These are phyloP conservation scores for Acacia acuminata DNA, from an alignment of 306 rosid genomes.

Conservation along the genomic window DNA sequence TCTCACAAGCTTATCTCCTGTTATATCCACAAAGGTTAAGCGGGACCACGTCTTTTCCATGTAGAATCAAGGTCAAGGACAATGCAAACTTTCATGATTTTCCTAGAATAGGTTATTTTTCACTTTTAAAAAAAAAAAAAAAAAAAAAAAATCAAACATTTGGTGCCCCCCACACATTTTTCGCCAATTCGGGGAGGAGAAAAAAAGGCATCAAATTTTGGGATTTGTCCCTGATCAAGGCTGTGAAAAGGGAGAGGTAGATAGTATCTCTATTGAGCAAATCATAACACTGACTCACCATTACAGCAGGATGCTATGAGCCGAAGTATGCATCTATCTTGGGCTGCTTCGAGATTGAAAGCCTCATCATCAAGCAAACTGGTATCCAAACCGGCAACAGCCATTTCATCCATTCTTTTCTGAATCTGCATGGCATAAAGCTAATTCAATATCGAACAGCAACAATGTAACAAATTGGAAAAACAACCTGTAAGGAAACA, in stretches of 20 bases:
- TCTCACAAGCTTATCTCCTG: slow-evolving; percentile 93
- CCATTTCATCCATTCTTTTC: slow-evolving; percentile 75
- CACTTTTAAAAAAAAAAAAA: neutral
- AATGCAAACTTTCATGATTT: neutral
- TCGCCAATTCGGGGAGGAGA: neutral
- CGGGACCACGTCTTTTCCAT: neutral
- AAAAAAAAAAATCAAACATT: neutral
- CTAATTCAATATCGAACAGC: slow-evolving; percentile 18
- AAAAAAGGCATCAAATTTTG: too few species aligned
- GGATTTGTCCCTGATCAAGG: slow-evolving; percentile 14
- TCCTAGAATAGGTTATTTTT: neutral
- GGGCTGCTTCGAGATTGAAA: slow-evolving; percentile 84
- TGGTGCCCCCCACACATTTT: neutral
- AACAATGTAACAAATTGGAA: neutral
- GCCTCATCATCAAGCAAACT: slow-evolving; percentile 77
- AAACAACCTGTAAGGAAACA: slow-evolving; percentile 5
- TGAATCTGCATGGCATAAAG: slow-evolving; percentile 60
- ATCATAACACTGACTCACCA: slow-evolving; percentile 46
- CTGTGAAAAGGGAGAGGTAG: slow-evolving; percentile 1
- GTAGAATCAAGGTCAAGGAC: slow-evolving; percentile 23
- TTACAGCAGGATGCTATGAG: slow-evolving; percentile 95
- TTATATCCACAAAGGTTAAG: slow-evolving; percentile 23
- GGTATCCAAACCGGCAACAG: slow-evolving; percentile 60
- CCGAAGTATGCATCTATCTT: slow-evolving; percentile 90
- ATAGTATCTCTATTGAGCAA: neutral